Evolutionary conservation across 2,329 filamentous ascomycete species (phyloP), one percentile per base, ranked within the genome.

Genomic region (Teratosphaeria gauchensis): DNA sequence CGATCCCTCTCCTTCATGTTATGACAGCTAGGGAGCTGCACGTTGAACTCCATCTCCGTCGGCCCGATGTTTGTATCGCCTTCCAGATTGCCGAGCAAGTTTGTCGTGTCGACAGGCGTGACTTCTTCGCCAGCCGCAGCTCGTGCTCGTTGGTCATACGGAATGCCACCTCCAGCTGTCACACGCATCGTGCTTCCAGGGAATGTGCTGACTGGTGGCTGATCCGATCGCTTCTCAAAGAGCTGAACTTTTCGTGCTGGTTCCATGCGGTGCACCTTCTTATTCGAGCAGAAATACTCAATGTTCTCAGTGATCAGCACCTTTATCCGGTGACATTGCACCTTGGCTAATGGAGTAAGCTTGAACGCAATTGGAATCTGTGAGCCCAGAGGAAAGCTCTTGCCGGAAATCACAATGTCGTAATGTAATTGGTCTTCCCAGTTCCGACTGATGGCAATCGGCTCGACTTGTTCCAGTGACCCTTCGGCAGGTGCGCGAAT

Each of bases 391-490:
- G 92, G 90, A 61, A 96, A 96, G 0, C 91, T 95, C 79, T 96
- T 96, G 57, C 92, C 92, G 1, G 91, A 96, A 57, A 96, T 95
- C 71, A 96, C 87, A 65, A 96, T 96, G 68, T 96, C 92, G 75
- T 96, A 96, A 69, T 95, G 90, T 33, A 96, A 78, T 69, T 96
- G 92, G 65, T 96, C 91, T 71, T 96, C 92, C 92, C 92, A 96
- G 62, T 90, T 91, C 21, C 92, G 82, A 63, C 89, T 92, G 68
- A 96, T 96, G 11, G 91, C 92, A 67, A 96, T 96, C 2, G 92
- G 92, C 70, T 96, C 92, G 30, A 91, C 87, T 73, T 90, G 90
- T 73, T 96, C 92, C 28, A 96, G 78, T 0, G 91, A 96, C 53
- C 91, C 84, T 73, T 95, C 90, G 54, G 92, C 85, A 0, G 92